phyloP scores from a whole-genome alignment of 805 yeast genomes.

The Lipomyces spencermartinsiae region DNA sequence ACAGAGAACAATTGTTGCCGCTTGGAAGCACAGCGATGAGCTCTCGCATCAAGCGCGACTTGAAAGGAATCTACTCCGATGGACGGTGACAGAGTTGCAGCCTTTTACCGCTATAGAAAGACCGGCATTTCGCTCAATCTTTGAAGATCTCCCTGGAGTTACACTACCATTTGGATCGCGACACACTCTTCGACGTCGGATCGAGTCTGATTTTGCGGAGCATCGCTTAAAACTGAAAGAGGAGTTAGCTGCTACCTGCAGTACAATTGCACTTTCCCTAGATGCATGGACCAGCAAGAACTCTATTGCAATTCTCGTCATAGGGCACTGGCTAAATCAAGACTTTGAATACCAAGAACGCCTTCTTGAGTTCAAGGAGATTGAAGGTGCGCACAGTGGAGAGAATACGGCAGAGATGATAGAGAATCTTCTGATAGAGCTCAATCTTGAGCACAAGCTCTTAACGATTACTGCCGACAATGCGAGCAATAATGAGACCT shows the following conservation, averaged over 20 bases:
- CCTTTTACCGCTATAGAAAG: too few relatives aligned
- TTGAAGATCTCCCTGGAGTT: too few relatives aligned
- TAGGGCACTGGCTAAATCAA: constrained; percentile 6
- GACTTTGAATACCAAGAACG: constrained; percentile 3
- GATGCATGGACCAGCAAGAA: constrained; percentile 13
- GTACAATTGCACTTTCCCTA: constrained; percentile 9
- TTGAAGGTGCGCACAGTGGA: constrained; percentile 6
- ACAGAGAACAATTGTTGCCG: too few relatives aligned
- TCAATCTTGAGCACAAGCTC: neutral
- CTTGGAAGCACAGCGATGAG: too few relatives aligned
- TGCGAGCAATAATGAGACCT: constrained; percentile 3
- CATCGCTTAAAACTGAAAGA: neutral
- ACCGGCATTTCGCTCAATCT: too few relatives aligned
- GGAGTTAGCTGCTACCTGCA: constrained; percentile 4
- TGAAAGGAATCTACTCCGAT: too few relatives aligned
- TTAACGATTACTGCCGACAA: constrained; percentile 11
- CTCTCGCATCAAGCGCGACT: too few relatives aligned
- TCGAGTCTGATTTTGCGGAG: neutral
- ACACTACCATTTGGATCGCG: too few relatives aligned
- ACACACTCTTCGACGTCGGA: neutral
- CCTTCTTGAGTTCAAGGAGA: constrained; percentile 10
- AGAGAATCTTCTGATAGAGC: constrained; percentile 10
- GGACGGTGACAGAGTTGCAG: too few relatives aligned
- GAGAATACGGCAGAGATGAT: neutral
- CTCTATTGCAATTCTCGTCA: neutral